Evolutionary conservation across 179 eudicot species (phyloP).

Genomic region (Spinacia oleracea): DNA sequence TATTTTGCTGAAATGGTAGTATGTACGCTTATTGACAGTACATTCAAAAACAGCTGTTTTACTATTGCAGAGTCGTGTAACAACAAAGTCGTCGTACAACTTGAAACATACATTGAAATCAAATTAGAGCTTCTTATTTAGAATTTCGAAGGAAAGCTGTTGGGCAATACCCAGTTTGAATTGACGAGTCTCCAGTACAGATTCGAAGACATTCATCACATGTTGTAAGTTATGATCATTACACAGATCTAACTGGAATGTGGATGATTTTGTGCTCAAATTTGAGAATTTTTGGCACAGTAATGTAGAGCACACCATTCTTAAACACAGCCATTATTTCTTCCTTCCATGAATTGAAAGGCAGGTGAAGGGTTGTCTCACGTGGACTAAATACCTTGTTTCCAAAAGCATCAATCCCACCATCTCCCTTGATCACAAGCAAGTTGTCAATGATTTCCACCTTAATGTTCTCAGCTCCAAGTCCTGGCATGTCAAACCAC

Average conservation of each 20-base stretch:
- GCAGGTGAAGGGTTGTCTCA: constrained; percentile 16
- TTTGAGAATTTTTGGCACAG: constrained; percentile 14
- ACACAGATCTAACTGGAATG: constrained; percentile 5
- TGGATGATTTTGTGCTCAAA: constrained; percentile 17
- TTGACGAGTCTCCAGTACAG: background rate
- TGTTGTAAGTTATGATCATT: too few relatives aligned
- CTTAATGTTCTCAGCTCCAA: constrained; percentile 7
- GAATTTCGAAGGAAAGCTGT: background rate
- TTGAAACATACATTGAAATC: background rate
- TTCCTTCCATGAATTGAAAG: constrained; percentile 16
- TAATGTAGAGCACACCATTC: constrained; percentile 17
- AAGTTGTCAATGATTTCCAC: constrained; percentile 7
- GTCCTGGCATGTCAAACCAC: constrained; percentile 20
- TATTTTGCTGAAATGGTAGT: background rate
- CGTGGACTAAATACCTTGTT: constrained; percentile 11
- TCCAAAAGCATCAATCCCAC: constrained; percentile 16
- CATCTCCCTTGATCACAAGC: constrained; percentile 15
- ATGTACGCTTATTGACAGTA: constrained; percentile 4
- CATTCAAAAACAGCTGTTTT: background rate
- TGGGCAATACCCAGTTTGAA: background rate
- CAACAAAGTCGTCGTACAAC: background rate
- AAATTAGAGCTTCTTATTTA: constrained; percentile 7
- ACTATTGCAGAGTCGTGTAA: background rate
- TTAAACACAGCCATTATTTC: constrained; percentile 17
- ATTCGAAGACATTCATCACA: background rate